These are phyloP conservation scores for Malassezia caprae DNA, from an alignment of 1,284 basidiomycete genomes.

Conservation along the genomic window DNA sequence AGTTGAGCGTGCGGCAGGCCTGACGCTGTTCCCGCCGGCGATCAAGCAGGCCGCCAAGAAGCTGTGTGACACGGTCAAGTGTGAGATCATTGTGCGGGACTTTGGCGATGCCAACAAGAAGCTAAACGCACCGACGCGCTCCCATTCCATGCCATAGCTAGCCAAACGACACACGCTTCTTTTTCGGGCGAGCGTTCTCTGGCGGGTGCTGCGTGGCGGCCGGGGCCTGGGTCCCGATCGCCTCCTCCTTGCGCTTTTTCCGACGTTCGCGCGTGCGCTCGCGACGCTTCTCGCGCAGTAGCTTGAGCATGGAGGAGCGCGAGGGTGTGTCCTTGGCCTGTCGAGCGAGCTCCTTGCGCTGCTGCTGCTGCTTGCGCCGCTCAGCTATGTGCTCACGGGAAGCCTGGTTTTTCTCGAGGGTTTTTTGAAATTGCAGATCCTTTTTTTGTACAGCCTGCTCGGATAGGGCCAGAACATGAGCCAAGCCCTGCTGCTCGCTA, in stretches of 20 bases:
- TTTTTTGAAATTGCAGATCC: slow-evolving; percentile 5
- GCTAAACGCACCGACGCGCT: background rate
- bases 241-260: slow-evolving; percentile 1
- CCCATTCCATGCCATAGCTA: background rate
- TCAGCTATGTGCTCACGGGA: background rate
- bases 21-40: slow-evolving; percentile 74
- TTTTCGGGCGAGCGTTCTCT: background rate
- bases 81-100: slow-evolving; percentile 38
- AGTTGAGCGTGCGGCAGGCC: slow-evolving; percentile 81
- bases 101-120: slow-evolving; percentile 22
- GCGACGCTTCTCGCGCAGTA: slow-evolving; percentile 8
- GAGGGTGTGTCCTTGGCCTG: slow-evolving; percentile 2
- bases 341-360: background rate
- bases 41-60: slow-evolving; percentile 71
- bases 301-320: background rate
- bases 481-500: slow-evolving; percentile 10
- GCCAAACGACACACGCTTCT: slow-evolving; percentile 17
- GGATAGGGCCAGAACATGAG: slow-evolving; percentile 9
- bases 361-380: slow-evolving; percentile 3
- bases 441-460: slow-evolving; percentile 12
- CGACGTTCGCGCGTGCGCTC: slow-evolving; percentile 12
- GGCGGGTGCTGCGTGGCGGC: background rate
- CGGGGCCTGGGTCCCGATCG: background rate
- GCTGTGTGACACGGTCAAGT: slow-evolving; percentile 57
- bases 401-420: slow-evolving; percentile 4